Conservation (phyloP, 805 yeast species). For the Candida quercuum region DNA sequence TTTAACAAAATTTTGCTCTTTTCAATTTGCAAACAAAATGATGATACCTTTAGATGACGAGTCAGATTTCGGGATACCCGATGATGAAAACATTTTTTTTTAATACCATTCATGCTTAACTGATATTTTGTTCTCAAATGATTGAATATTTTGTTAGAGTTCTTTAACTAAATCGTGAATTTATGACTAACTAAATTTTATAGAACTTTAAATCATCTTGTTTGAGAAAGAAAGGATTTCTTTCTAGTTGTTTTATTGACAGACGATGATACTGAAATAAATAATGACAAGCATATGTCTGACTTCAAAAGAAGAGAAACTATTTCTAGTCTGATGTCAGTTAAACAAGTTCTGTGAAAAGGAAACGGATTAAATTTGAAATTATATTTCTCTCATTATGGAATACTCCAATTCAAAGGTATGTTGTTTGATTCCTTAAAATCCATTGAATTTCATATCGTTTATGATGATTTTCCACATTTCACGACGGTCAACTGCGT, state of each 20-base stretch:
- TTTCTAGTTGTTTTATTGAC: slow-evolving; percentile 27
- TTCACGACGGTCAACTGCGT: slow-evolving; percentile 74
- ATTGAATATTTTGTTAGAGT: no score
- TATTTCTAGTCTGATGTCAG: slow-evolving; percentile 53
- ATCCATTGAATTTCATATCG: no score
- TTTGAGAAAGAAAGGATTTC: slow-evolving; percentile 20
- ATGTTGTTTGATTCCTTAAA: not conserved
- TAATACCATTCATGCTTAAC: slow-evolving; percentile 95
- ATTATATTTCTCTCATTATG: no score
- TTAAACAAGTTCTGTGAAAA: not conserved
- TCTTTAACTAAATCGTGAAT: no score
- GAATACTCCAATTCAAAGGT: slow-evolving; percentile 15
- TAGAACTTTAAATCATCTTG: no score
- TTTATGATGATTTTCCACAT: slow-evolving; percentile 55
- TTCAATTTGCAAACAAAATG: no score
- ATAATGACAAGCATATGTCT: slow-evolving; percentile 99
- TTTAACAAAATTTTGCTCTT: no score
- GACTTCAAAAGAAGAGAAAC: slow-evolving; percentile 61
- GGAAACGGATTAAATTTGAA: no score
- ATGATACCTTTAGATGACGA: slow-evolving; percentile 86
- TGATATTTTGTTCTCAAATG: slow-evolving; percentile 32
- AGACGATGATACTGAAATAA: slow-evolving; percentile 66
- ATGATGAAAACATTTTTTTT: slow-evolving; percentile 75
- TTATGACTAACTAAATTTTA: no score
- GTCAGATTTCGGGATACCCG: slow-evolving; percentile 94